phyloP scores from a whole-genome alignment of 2,329 filamentous ascomycete genomes.

The Ascomycota sp. region DNA sequence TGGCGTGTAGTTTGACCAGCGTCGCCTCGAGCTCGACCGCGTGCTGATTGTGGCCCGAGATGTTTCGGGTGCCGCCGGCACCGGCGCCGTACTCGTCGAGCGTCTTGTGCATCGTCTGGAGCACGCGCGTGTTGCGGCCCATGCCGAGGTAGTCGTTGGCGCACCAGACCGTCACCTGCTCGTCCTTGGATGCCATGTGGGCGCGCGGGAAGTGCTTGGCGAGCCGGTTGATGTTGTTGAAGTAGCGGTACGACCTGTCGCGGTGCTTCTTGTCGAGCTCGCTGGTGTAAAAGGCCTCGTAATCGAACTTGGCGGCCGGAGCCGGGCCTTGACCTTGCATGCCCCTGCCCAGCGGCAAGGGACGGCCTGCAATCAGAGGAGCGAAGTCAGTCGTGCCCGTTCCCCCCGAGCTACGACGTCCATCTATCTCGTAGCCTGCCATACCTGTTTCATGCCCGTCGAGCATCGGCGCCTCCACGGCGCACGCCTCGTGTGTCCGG shows the following conservation, averaged over 20 bases:
- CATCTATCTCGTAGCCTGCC: no score
- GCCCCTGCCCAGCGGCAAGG: conserved; percentile 6
- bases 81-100: conserved; percentile 88
- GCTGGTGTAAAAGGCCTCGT: conserved; percentile 67
- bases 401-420: no score
- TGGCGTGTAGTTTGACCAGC: conserved; percentile 72
- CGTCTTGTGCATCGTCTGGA: conserved; percentile 85
- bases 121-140: conserved; percentile 73
- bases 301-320: conserved; percentile 51
- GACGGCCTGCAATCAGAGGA: conserved; percentile 3
- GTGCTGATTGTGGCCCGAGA: conserved; percentile 93
- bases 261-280: conserved; percentile 98
- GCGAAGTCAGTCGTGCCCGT: no score
- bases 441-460: conserved; percentile 28
- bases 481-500: conserved; percentile 53
- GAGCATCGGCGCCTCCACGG: conserved; percentile 42
- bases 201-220: conserved; percentile 91
- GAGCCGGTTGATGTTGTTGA: conserved; percentile 99
- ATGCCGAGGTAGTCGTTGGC: conserved; percentile 98
- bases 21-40: conserved; percentile 68
- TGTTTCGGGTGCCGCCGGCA: conserved; percentile 89
- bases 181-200: conserved; percentile 66
- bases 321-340: conserved; percentile 3
- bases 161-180: conserved; percentile 94
- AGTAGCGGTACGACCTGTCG: conserved; percentile 98